Percentiles rank a stretch among this genome's conserved stretches.
Evolutionary conservation across 164 flowering plant species (phyloP).

Genomic region (Vitis rotundifolia): DNA sequence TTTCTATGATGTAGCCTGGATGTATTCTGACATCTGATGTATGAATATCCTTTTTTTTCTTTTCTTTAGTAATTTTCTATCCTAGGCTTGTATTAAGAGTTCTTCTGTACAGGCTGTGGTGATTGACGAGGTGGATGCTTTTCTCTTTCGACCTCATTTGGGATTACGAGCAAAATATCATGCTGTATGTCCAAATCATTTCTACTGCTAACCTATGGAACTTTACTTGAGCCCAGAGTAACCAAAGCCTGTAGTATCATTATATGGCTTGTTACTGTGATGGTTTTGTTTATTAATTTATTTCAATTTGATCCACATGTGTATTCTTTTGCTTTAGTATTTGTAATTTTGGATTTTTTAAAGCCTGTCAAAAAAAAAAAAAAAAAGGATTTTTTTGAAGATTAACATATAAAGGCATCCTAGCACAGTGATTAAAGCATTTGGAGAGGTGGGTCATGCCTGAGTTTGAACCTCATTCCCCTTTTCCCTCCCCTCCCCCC

Average conservation of each 20-base stretch:
- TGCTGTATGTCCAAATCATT: constrained; percentile 64
- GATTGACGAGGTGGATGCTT: constrained; percentile 91
- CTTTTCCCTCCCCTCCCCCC: too few relatives aligned
- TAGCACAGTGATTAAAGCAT: too few relatives aligned
- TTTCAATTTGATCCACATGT: too few relatives aligned
- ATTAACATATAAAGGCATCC: too few relatives aligned
- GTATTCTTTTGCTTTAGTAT: background rate
- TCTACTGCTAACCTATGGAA: constrained; percentile 1
- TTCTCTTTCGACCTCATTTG: constrained; percentile 91
- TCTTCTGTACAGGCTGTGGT: constrained; percentile 73
- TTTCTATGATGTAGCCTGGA: too few relatives aligned
- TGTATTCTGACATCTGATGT: too few relatives aligned
- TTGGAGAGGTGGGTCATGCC: too few relatives aligned
- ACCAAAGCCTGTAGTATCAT: background rate
- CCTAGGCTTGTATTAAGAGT: background rate
- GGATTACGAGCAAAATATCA: constrained; percentile 79
- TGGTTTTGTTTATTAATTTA: too few relatives aligned
- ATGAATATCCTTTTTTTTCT: too few relatives aligned
- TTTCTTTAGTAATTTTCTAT: background rate
- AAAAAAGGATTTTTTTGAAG: too few relatives aligned
- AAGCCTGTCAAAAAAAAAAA: too few relatives aligned
- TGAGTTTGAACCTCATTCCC: too few relatives aligned
- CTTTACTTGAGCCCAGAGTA: background rate
- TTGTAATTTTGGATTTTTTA: background rate
- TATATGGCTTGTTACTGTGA: background rate